These are phyloP conservation scores for Pseudocercospora vitis DNA, from an alignment of 2,329 filamentous ascomycete species.

Conservation along the genomic window DNA sequence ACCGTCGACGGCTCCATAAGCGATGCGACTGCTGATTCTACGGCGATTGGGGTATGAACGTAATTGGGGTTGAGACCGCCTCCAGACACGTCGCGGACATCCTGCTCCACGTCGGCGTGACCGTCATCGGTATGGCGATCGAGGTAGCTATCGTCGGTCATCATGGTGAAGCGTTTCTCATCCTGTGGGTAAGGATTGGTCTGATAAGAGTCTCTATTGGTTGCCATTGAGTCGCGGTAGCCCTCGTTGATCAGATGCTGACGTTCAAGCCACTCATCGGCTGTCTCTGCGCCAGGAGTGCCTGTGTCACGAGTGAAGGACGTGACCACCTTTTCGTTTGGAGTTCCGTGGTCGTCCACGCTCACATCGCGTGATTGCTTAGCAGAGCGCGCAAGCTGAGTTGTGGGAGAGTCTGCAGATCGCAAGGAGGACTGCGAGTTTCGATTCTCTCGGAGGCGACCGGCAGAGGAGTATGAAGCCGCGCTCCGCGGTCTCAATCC, in stretches of 20 bases:
- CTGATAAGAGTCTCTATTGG: constrained; percentile 42
- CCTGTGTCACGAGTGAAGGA: constrained; percentile 49
- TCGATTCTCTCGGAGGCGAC: constrained; percentile 55
- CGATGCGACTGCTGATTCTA: constrained; percentile 90
- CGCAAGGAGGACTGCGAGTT: constrained; percentile 60
- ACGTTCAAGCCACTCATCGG: constrained; percentile 52
- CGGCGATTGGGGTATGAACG: constrained; percentile 67
- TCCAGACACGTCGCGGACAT: constrained; percentile 58
- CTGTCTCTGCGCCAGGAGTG: constrained; percentile 39
- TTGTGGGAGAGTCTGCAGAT: constrained; percentile 59
- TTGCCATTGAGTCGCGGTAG: constrained; percentile 48
- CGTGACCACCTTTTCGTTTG: constrained; percentile 41
- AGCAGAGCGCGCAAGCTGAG: constrained; percentile 52
- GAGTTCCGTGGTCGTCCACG: constrained; percentile 37
- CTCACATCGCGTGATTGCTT: constrained; percentile 56
- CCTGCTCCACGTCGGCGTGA: constrained; percentile 61
- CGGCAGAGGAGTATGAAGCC: constrained; percentile 58
- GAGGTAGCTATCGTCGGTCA: constrained; percentile 55
- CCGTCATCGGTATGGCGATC: constrained; percentile 43
- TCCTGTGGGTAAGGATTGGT: constrained; percentile 57
- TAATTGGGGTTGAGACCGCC: constrained; percentile 72
- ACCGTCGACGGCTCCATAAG: constrained; percentile 80
- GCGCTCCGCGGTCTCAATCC: constrained; percentile 37
- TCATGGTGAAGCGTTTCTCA: constrained; percentile 50
- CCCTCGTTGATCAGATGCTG: constrained; percentile 62